Conservation (phyloP, 331 rosid genomes). For the Rhamnella rubrinervis region DNA sequence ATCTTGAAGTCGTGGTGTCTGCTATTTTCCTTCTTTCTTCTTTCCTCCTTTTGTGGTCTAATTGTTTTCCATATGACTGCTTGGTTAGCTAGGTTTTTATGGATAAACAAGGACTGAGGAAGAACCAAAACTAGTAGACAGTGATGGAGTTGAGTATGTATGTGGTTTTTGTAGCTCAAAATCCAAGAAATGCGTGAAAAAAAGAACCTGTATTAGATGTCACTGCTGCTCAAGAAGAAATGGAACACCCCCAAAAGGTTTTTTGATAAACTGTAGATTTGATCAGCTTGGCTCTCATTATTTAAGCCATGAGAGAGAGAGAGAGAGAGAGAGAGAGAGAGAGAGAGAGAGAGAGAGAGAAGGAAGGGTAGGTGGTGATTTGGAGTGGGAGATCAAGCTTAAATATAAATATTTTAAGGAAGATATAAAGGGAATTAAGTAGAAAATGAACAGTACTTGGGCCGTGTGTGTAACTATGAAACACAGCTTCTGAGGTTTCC, state of each 20-base stretch:
- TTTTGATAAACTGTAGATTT: not conserved
- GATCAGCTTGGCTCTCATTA: not conserved
- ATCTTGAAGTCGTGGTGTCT: not conserved
- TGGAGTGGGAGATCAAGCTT: not conserved
- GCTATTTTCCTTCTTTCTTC: too few species aligned
- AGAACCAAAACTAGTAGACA: not conserved
- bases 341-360: not conserved
- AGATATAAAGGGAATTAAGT: too few species aligned
- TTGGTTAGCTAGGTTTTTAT: too few species aligned
- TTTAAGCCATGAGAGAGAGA: conserved; percentile 7
- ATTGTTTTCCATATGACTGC: too few species aligned
- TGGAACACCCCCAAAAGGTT: not conserved
- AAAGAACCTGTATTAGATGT: too few species aligned
- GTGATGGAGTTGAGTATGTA: not conserved
- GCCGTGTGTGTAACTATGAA: too few species aligned
- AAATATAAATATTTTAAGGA: not conserved
- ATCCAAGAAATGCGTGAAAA: too few species aligned
- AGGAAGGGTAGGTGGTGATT: not conserved
- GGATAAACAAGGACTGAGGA: too few species aligned
- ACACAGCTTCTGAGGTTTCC: too few species aligned
- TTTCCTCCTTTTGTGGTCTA: too few species aligned
- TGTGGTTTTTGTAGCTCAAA: not conserved
- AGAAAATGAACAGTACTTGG: too few species aligned
- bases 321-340: conserved; percentile 27
- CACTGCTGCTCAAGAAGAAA: too few species aligned